These are phyloP conservation scores for Leccinum longicurvipes DNA, from an alignment of 768 basidiomycete species.

Conservation along the genomic window DNA sequence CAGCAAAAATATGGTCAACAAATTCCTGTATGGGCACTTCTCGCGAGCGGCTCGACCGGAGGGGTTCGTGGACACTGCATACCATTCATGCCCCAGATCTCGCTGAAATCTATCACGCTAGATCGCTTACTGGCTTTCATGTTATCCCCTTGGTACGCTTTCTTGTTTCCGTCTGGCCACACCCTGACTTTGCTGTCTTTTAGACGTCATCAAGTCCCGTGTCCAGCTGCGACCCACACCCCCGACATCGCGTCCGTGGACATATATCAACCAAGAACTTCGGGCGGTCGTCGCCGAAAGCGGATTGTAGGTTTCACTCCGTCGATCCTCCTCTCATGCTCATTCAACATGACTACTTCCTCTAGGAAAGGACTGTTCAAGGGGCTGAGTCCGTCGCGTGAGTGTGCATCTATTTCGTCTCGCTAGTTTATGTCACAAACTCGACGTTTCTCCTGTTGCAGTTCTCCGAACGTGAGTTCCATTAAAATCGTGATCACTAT, in stretches of 20 bases:
- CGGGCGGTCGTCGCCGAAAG: slow-evolving; percentile 62
- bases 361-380: slow-evolving; percentile 59
- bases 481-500: not conserved
- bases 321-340: not conserved
- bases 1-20: slow-evolving; percentile 56
- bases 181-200: not conserved
- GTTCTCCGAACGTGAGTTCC: slow-evolving; percentile 57
- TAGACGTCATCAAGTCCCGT: slow-evolving; percentile 90
- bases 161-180: not conserved
- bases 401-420: slow-evolving; percentile 19
- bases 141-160: slow-evolving; percentile 74
- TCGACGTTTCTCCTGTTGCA: slow-evolving; percentile 20
- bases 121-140: slow-evolving; percentile 75
- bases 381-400: slow-evolving; percentile 74
- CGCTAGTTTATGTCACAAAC: not conserved
- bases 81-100: not conserved
- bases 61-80: slow-evolving; percentile 49
- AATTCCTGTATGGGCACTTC: slow-evolving; percentile 80
- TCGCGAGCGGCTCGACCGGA: slow-evolving; percentile 80
- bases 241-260: slow-evolving; percentile 67
- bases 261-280: slow-evolving; percentile 76
- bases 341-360: not conserved
- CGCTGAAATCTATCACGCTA: not conserved
- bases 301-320: slow-evolving; percentile 54
- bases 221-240: slow-evolving; percentile 77